A percentile compares a stretch with the other conserved stretches of the same genome.
Evolutionary conservation across 495 filamentous ascomycete genomes (phyloP).

Genomic region (Darksidea phi): DNA sequence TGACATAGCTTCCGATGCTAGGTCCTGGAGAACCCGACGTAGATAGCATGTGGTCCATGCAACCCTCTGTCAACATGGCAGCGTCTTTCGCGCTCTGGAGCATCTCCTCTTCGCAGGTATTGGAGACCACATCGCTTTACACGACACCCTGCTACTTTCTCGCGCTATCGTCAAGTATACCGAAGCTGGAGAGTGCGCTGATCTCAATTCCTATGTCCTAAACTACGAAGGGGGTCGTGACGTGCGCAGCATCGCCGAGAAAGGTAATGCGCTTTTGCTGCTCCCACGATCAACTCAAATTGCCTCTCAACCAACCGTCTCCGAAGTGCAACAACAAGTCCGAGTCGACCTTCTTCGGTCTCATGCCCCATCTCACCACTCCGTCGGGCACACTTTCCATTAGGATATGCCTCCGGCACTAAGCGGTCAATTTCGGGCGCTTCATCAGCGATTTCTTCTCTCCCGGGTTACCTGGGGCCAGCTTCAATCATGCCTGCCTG

Average conservation of each 20-base stretch:
- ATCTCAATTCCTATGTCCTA: constrained; percentile 61
- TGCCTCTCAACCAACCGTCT: constrained; percentile 31
- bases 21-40: constrained; percentile 11
- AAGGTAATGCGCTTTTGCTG: constrained; percentile 50
- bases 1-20: constrained; percentile 8
- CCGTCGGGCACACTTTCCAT: constrained; percentile 22
- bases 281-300: constrained; percentile 57
- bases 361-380: constrained; percentile 17
- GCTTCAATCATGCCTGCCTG: constrained; percentile 37
- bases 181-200: constrained; percentile 58
- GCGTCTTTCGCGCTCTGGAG: background rate
- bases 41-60: constrained; percentile 14
- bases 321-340: constrained; percentile 35
- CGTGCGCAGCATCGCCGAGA: constrained; percentile 62
- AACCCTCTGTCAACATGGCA: background rate
- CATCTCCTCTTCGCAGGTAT: constrained; percentile 17
- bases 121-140: constrained; percentile 4
- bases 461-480: constrained; percentile 39
- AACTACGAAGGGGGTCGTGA: constrained; percentile 63
- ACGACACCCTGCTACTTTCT: background rate
- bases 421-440: constrained; percentile 34
- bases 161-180: constrained; percentile 42
- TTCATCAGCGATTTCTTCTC: constrained; percentile 25
- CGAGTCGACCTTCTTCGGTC: constrained; percentile 27
- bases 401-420: constrained; percentile 20